A percentile compares a stretch with the other conserved stretches of the same genome.
Evolutionary conservation across 2,329 filamentous ascomycete genomes (phyloP).

Genomic region (Scorias spongiosa): DNA sequence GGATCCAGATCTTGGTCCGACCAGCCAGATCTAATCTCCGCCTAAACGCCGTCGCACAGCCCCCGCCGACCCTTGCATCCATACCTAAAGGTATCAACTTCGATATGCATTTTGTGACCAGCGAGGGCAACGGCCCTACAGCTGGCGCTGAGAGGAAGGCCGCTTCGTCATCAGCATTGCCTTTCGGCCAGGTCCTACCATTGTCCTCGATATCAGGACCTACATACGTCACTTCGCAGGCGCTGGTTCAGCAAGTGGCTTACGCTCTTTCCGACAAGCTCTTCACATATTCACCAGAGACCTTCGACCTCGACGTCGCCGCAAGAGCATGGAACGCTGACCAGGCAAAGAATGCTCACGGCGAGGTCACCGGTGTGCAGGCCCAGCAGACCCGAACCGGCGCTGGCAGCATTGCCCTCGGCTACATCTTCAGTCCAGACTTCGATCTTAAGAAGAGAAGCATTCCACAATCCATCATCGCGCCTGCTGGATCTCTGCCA

Average conservation of each 20-base stretch:
- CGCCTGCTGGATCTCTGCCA: constrained; percentile 66
- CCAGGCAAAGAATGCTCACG: constrained; percentile 64
- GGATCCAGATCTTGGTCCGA: background rate
- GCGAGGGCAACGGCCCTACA: background rate
- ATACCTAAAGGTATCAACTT: background rate
- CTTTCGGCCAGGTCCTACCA: constrained; percentile 37
- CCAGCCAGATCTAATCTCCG: background rate
- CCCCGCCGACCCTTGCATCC: background rate
- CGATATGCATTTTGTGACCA: background rate
- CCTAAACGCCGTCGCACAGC: background rate
- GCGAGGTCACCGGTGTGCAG: constrained; percentile 62
- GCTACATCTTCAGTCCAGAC: constrained; percentile 95
- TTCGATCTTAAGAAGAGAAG: constrained; percentile 84
- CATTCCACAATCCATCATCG: constrained; percentile 80
- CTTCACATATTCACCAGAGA: constrained; percentile 89
- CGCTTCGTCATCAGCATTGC: constrained; percentile 31
- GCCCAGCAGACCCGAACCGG: constrained; percentile 76
- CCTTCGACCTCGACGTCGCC: constrained; percentile 78
- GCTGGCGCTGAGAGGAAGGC: constrained; percentile 1
- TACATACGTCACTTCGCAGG: constrained; percentile 84
- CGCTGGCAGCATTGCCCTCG: constrained; percentile 78
- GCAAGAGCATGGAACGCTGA: constrained; percentile 60
- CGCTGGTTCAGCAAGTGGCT: constrained; percentile 87
- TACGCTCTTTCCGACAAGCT: constrained; percentile 94
- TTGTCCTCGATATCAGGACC: constrained; percentile 58